phyloP scores from a whole-genome alignment of 129 eudicot species.

The sunflower (Helianthus annuus) region DNA sequence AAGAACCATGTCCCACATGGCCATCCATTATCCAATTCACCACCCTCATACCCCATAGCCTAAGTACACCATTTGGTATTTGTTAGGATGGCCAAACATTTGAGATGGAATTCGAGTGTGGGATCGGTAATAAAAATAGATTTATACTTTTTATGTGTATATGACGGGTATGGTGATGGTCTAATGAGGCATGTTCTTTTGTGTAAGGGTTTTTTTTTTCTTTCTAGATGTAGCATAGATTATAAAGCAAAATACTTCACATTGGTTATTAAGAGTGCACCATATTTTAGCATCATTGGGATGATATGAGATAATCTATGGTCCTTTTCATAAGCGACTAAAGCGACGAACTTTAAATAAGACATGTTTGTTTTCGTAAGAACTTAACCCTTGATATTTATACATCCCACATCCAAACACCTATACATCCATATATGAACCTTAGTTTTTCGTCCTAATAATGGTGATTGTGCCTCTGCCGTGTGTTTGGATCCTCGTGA shows the following conservation, averaged over 20 bases:
- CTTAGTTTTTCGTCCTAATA: conserved; percentile 69
- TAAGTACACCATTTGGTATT: too few relatives aligned
- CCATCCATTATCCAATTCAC: too few relatives aligned
- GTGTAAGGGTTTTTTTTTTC: neutral
- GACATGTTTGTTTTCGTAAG: neutral
- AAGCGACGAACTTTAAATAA: neutral
- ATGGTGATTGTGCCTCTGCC: conserved; percentile 97
- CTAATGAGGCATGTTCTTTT: neutral
- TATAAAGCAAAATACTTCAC: too few relatives aligned
- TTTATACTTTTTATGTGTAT: too few relatives aligned
- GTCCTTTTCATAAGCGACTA: neutral
- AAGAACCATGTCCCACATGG: too few relatives aligned
- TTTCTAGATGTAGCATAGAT: too few relatives aligned
- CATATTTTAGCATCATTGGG: neutral
- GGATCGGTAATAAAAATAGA: too few relatives aligned
- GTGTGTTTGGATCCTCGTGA: conserved; percentile 77
- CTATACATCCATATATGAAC: neutral
- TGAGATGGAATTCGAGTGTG: too few relatives aligned
- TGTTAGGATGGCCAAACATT: too few relatives aligned
- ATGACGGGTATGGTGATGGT: too few relatives aligned
- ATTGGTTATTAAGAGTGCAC: neutral
- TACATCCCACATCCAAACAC: conserved; percentile 12
- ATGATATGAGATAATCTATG: neutral
- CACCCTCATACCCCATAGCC: too few relatives aligned
- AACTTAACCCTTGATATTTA: conserved; percentile 5